Base-by-base conservation (phyloP, 1,284 basidiomycete species). In the Termitomyces sp. region DNA sequence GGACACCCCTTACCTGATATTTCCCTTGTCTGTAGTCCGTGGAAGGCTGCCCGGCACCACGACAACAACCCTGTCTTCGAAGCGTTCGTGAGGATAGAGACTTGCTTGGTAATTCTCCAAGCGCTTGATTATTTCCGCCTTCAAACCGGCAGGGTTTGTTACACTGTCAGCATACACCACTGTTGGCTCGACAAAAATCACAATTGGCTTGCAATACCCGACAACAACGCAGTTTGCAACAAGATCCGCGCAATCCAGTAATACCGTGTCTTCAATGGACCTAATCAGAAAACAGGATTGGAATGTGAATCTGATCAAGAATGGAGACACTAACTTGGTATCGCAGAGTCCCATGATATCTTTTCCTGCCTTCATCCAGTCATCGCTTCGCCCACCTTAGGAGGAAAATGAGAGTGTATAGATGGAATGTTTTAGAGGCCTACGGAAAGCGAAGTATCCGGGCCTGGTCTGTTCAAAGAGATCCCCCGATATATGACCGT, bases 401-500 rank as follows among this genome's bases (percentile, higher is more conserved):
- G 7, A 0, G 9, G n/a, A 31, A 11, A 14, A 6, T 43, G 8
- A 19, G 37, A 24, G 14, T 11, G 11, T 38, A 31, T 14, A 7
- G 10, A 33, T 14, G 5, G 18, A 40, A 13, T 24, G 11, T 5
- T 9, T 16, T 14, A 50, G 33, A 10, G 28, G 13, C 48, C 33
- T 39, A 64, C 65, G 62, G 50, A 62, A 66, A 16, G 58, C 45
- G 45, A 62, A 67, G 13, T 55, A 59, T 16, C 64, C 64, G 4
- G 59, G 58, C 31, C 60, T 48, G 5, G 62, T 61, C 49, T 68
- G 61, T 46, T 66, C 64, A 38, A 54, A 54, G 3, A 68, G 57
- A 48, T 67, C 66, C 2, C 64, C 66, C 1, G 66, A 63, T 34
- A 66, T 53, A 49, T 67, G 62, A 38, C 66, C 64, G 10, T 54